Conservation (phyloP, 495 filamentous ascomycete species). For the Annulohypoxylon nitens region DNA sequence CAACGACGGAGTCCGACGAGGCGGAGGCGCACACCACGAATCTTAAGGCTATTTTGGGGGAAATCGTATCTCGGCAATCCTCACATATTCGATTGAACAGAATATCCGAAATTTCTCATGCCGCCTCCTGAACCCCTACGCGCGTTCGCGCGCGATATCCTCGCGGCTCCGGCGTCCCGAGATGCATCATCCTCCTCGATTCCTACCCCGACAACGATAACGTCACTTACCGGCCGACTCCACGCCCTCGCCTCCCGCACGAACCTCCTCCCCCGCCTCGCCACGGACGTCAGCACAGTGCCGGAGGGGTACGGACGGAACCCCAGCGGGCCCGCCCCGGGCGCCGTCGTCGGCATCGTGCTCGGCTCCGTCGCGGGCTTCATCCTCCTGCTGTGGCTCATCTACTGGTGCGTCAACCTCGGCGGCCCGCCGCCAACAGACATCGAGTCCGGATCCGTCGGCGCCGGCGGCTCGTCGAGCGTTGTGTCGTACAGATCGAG, state of each 20-base stretch:
- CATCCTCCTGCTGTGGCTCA: slow-evolving; percentile 78
- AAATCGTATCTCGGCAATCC: neutral
- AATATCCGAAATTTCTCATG: slow-evolving; percentile 15
- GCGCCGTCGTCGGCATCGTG: slow-evolving; percentile 84
- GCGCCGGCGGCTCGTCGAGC: slow-evolving; percentile 29
- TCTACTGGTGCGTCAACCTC: slow-evolving; percentile 76
- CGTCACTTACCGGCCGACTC: slow-evolving; percentile 19
- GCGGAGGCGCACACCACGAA: neutral
- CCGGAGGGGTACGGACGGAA: slow-evolving; percentile 77
- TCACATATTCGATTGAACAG: slow-evolving; percentile 5
- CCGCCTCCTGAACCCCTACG: slow-evolving; percentile 27
- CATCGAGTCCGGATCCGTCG: slow-evolving; percentile 53
- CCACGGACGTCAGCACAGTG: slow-evolving; percentile 59
- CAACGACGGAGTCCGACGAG: neutral
- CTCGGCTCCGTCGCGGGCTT: slow-evolving; percentile 88
- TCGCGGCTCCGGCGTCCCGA: slow-evolving; percentile 21
- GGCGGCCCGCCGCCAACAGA: slow-evolving; percentile 46
- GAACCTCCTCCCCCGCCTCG: slow-evolving; percentile 38
- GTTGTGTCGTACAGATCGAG: slow-evolving; percentile 53
- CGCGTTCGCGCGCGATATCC: slow-evolving; percentile 32
- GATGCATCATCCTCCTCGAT: neutral
- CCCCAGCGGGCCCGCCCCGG: slow-evolving; percentile 71
- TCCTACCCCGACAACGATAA: slow-evolving; percentile 12
- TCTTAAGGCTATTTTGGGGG: neutral
- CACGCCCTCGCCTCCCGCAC: slow-evolving; percentile 37